A percentile compares a stretch with the other conserved stretches of the same genome.
These are phyloP conservation scores for Ustilago shanxiensis DNA, from an alignment of 1,284 basidiomycete genomes.

Conservation along the genomic window DNA sequence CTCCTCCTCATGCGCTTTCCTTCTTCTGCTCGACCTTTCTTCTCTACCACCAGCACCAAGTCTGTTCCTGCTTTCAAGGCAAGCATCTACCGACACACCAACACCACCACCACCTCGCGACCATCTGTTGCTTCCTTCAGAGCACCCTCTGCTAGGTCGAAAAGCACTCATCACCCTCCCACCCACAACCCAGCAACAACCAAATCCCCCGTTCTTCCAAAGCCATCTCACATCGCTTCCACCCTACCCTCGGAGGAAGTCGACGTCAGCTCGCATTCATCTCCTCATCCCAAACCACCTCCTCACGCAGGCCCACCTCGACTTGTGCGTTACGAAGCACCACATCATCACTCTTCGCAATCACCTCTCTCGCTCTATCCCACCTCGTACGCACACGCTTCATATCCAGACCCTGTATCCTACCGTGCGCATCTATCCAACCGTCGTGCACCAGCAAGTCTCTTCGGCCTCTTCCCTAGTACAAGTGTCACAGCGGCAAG, in stretches of 20 bases:
- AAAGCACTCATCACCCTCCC: conserved; percentile 39
- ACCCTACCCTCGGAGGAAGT: conserved; percentile 35
- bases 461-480: conserved; percentile 43
- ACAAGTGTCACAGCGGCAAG: conserved; percentile 45
- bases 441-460: conserved; percentile 46
- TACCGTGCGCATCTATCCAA: conserved; percentile 47
- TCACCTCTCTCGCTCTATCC: conserved; percentile 36
- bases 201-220: conserved; percentile 50
- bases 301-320: conserved; percentile 46
- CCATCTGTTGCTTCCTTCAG: not conserved
- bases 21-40: conserved; percentile 14
- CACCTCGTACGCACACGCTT: conserved; percentile 40
- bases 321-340: conserved; percentile 44
- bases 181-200: conserved; percentile 13
- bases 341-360: conserved; percentile 1
- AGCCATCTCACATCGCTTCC: conserved; percentile 42
- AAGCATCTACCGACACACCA: conserved; percentile 2
- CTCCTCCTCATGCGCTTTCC: conserved; percentile 35
- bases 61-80: not conserved
- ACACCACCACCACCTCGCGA: not conserved
- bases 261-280: not conserved
- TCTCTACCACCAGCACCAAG: conserved; percentile 10
- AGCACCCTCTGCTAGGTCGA: conserved; percentile 14
- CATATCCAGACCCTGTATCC: conserved; percentile 36
- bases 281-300: conserved; percentile 42